Conservation (phyloP, 176 grass and related monocot species). For the Carex myosuroides region DNA sequence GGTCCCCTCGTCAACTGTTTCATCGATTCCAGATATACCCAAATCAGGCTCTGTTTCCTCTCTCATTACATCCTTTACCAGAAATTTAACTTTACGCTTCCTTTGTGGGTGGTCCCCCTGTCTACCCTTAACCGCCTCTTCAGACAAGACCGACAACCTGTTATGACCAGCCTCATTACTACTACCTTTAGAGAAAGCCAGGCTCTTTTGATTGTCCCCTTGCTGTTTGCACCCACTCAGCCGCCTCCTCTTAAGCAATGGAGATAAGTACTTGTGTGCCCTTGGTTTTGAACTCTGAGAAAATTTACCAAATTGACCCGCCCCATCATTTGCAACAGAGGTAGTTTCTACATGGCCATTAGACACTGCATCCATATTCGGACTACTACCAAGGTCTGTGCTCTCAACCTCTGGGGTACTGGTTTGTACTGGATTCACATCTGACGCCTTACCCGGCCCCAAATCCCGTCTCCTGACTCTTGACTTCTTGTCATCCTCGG, state of each 20-base stretch:
- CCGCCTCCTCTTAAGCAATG: constrained; percentile 64
- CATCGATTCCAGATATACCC: background rate
- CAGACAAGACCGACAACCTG: background rate
- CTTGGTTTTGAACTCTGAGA: constrained; percentile 38
- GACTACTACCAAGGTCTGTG: background rate
- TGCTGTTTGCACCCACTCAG: constrained; percentile 67
- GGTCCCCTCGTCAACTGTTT: background rate
- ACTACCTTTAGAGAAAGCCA: constrained; percentile 34
- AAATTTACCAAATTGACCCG: constrained; percentile 15
- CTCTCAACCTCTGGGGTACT: background rate
- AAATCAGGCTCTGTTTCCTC: constrained; percentile 5
- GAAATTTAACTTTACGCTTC: constrained; percentile 18
- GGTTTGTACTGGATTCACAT: background rate
- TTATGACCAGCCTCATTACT: background rate
- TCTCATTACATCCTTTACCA: constrained; percentile 25
- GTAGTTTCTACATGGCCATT: constrained; percentile 18
- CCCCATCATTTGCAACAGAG: background rate
- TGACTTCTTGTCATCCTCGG: constrained; percentile 27
- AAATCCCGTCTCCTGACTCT: background rate
- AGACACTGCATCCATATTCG: background rate
- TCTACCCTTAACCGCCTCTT: background rate
- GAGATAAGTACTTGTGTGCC: constrained; percentile 56
- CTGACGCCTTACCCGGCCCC: background rate
- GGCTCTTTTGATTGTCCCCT: constrained; percentile 16
- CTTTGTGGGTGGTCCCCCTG: background rate